These are phyloP conservation scores for Solanum sitiens DNA, from an alignment of 257 asterid genomes.

Conservation along the genomic window DNA sequence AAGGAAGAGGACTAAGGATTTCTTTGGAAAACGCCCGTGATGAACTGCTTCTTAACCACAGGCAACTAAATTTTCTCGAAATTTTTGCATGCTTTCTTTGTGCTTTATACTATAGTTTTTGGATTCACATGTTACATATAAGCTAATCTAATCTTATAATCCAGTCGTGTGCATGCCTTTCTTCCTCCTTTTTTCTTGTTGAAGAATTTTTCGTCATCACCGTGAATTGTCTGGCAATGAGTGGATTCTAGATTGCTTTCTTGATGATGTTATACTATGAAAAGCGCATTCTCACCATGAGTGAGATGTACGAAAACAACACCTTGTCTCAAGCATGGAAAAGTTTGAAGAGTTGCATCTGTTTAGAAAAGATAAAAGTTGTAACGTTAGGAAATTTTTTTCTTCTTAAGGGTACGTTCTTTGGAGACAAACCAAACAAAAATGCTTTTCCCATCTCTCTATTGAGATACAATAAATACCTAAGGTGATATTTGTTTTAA, in stretches of 20 bases:
- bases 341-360: no score
- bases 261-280: no score
- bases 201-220: not conserved
- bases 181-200: not conserved
- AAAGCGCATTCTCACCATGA: no score
- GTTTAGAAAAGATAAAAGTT: no score
- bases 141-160: not conserved
- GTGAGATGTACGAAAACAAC: no score
- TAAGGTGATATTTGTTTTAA: no score
- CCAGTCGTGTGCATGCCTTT: not conserved
- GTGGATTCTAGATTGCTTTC: not conserved
- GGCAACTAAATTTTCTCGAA: not conserved
- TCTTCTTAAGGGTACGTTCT: no score
- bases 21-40: conserved; percentile 30
- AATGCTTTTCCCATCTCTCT: no score
- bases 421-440: no score
- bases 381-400: no score
- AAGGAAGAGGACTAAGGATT: conserved; percentile 68
- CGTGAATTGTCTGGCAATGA: not conserved
- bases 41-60: not conserved
- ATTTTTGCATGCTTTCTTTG: not conserved
- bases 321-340: no score
- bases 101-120: not conserved
- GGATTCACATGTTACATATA: not conserved
- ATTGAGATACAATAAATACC: no score